These are phyloP conservation scores for Parathielavia appendiculata DNA, from an alignment of 495 filamentous ascomycete species.

Conservation along the genomic window DNA sequence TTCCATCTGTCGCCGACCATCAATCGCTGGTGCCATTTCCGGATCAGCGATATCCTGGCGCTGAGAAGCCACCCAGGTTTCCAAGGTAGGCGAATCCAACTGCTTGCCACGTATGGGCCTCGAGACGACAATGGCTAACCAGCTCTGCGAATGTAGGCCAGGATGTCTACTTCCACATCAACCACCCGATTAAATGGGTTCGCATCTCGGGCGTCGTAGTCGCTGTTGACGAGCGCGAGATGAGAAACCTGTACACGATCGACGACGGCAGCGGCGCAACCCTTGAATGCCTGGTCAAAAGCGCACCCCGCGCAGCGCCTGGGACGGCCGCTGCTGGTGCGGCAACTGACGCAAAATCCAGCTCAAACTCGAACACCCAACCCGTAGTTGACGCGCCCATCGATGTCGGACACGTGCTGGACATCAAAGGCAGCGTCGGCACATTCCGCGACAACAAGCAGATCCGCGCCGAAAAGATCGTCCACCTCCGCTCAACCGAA, in stretches of 20 bases:
- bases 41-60: constrained; percentile 60
- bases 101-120: background rate
- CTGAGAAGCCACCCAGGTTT: constrained; percentile 57
- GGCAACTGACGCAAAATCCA: constrained; percentile 9
- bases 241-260: constrained; percentile 59
- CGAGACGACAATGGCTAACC: background rate
- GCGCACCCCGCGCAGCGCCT: constrained; percentile 19
- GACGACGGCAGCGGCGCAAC: constrained; percentile 83
- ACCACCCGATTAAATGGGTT: constrained; percentile 88
- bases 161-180: constrained; percentile 70
- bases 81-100: constrained; percentile 51
- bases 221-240: constrained; percentile 60
- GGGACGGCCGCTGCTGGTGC: constrained; percentile 8
- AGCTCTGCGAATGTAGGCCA: constrained; percentile 47
- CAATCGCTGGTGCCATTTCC: constrained; percentile 76
- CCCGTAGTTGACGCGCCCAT: constrained; percentile 37
- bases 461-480: constrained; percentile 63
- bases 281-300: constrained; percentile 51
- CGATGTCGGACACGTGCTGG: constrained; percentile 63
- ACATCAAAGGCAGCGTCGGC: constrained; percentile 68
- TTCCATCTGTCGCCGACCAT: constrained; percentile 79
- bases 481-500: constrained; percentile 55
- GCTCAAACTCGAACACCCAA: background rate
- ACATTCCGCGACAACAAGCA: constrained; percentile 60
- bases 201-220: constrained; percentile 73